phyloP scores from a whole-genome alignment of 2,329 filamentous ascomycete genomes.

The Fusarium sp. region DNA sequence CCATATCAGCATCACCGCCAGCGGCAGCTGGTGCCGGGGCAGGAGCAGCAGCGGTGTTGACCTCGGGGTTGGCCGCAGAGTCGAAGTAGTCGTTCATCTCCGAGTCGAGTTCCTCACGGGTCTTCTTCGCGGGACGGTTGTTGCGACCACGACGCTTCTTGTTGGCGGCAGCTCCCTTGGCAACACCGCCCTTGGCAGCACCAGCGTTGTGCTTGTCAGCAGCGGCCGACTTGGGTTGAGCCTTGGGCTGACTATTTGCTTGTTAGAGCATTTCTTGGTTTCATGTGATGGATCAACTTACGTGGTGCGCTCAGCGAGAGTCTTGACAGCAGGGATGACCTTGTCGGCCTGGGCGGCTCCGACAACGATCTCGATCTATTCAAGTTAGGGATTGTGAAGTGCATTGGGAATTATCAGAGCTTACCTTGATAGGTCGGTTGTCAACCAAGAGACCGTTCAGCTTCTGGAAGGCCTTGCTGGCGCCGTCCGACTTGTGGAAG shows the following conservation, averaged over 20 bases:
- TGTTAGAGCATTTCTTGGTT: conserved; percentile 21
- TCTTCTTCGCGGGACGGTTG: conserved; percentile 80
- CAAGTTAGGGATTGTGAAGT: conserved; percentile 36
- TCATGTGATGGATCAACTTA: conserved; percentile 51
- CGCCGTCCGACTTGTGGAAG: conserved; percentile 81
- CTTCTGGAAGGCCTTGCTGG: conserved; percentile 81
- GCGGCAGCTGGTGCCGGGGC: conserved; percentile 57
- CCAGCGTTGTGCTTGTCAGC: conserved; percentile 70
- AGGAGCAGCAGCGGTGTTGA: conserved; percentile 57
- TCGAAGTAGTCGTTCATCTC: conserved; percentile 98
- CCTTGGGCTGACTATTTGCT: conserved; percentile 45
- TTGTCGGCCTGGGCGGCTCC: conserved; percentile 75
- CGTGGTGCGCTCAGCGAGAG: conserved; percentile 82
- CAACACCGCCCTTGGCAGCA: conserved; percentile 52
- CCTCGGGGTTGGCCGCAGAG: conserved; percentile 54
- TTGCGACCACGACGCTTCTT: conserved; percentile 64
- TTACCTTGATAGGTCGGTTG: conserved; percentile 85
- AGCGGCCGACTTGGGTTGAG: conserved; percentile 81
- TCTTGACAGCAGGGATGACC: conserved; percentile 70
- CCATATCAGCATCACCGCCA: conserved; percentile 68
- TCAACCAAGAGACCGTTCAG: conserved; percentile 92
- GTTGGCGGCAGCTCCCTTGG: conserved; percentile 56
- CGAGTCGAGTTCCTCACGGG: conserved; percentile 90
- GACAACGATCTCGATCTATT: conserved; percentile 87
- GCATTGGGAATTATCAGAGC: neutral